Evolutionary conservation across 768 basidiomycete genomes (phyloP), one percentile per base, ranked within the genome.

Genomic region (Rubroboletus pulcherrimus): DNA sequence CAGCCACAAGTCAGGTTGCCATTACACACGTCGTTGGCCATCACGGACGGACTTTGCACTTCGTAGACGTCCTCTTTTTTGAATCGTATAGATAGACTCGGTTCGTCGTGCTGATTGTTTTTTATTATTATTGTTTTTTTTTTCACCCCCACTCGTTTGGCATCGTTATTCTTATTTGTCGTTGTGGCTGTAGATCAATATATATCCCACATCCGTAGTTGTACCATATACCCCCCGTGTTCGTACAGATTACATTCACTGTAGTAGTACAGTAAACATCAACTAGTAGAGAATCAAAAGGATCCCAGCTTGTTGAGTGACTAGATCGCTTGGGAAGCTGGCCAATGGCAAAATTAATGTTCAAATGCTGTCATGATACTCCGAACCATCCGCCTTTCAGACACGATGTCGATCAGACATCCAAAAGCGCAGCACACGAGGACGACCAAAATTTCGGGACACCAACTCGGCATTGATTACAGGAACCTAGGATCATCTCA

Each of bases 181-280:
- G 29, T 33, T 15, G 24, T 53, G 48, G 45, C 46, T 67, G 54
- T 69, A 65, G 60, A 67, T 57, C 42, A 21, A 21, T 57, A 17
- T n/a, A 49, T 49, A 57, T 41, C 40, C 21, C 49, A 53, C 49
- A 24, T 54, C 34, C 37, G 31, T 56, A 52, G 39, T 49, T 41
- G 45, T 60, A 62, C 53, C 7, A 4, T 45, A 60, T 59, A 55
- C 55, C 50, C 3, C 12, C 21, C 41, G 14, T 41, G 49, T 59
- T 4, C 50, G 60, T 66, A 53, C 8, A 42, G 40, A 43, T 39
- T 30, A 11, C 34, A 40, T 37, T 53, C 46, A 26, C 51, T 55
- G 54, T 56, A 52, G 45, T 53, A 46, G 57, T 51, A 49, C 53
- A 50, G 56, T 51, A 39, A 42, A 41, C n/a, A 35, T 49, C 51